Evolutionary conservation across 2,329 filamentous ascomycete species (phyloP).

Genomic region (Aspergillus sp.): DNA sequence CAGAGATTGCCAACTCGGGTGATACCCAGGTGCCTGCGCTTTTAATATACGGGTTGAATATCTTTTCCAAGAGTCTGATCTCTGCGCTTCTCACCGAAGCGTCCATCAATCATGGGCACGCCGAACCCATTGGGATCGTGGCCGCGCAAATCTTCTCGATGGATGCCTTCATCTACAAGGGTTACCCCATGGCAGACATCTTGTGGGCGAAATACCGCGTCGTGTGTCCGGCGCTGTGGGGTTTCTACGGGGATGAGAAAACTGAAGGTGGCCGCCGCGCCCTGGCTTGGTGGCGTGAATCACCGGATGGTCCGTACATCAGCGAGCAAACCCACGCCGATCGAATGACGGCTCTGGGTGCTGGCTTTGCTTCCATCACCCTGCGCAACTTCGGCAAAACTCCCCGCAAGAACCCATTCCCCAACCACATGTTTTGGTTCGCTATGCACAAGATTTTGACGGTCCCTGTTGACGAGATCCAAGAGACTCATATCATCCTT

Average conservation of each 20-base stretch:
- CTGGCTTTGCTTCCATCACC: conserved; percentile 79
- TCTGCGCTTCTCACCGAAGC: conserved; percentile 69
- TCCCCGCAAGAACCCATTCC: conserved; percentile 69
- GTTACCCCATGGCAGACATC: conserved; percentile 72
- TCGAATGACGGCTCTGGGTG: conserved; percentile 78
- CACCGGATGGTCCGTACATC: conserved; percentile 56
- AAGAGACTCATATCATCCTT: conserved; percentile 71
- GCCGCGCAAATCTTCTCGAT: conserved; percentile 72
- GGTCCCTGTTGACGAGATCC: conserved; percentile 65
- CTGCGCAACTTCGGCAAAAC: conserved; percentile 77
- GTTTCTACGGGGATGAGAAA: conserved; percentile 72
- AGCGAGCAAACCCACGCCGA: conserved; percentile 73
- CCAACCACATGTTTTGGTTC: conserved; percentile 78
- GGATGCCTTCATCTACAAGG: conserved; percentile 65
- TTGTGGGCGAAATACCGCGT: conserved; percentile 82
- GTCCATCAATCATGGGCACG: conserved; percentile 61
- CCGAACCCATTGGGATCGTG: conserved; percentile 77
- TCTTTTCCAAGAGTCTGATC: conserved; percentile 71
- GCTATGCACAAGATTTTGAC: conserved; percentile 74
- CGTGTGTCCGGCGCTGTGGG: conserved; percentile 81
- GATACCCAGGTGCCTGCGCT: conserved; percentile 60
- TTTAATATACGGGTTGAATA: conserved; percentile 73
- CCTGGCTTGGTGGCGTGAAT: conserved; percentile 71
- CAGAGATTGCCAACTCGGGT: conserved; percentile 34
- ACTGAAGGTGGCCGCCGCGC: conserved; percentile 65